Evolutionary conservation across 2,329 filamentous ascomycete genomes (phyloP).

Genomic region (Aspergillus glaucus): DNA sequence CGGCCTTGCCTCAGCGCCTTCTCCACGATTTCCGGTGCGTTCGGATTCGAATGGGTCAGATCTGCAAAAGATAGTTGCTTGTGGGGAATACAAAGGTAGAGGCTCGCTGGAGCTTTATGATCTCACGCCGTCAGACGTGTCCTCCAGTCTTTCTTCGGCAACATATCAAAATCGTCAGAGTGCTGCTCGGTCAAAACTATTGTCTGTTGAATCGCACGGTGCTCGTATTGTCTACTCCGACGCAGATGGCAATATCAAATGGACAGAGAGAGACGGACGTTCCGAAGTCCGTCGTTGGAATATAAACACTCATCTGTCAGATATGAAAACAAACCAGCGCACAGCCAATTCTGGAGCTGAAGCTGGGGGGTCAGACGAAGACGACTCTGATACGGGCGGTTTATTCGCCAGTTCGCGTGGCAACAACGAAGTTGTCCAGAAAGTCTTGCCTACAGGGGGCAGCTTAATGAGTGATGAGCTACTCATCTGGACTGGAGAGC

Average conservation of each 20-base stretch:
- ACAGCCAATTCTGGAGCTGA: conserved; percentile 3
- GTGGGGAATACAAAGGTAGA: conserved; percentile 86
- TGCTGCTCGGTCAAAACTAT: conserved; percentile 69
- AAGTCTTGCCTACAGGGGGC: conserved; percentile 60
- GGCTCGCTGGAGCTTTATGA: conserved; percentile 81
- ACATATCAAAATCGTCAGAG: conserved; percentile 73
- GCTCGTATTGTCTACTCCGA: conserved; percentile 77
- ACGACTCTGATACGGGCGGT: conserved; percentile 45
- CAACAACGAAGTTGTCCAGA: conserved; percentile 67
- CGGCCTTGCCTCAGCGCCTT: conserved; percentile 60
- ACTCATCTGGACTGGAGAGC: conserved; percentile 82
- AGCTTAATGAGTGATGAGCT: conserved; percentile 57
- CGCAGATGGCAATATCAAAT: conserved; percentile 75
- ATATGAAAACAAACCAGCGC: not conserved
- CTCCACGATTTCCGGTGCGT: conserved; percentile 46
- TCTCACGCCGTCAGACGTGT: conserved; percentile 23
- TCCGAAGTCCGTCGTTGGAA: conserved; percentile 51
- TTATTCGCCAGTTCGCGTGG: conserved; percentile 49
- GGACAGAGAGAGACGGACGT: conserved; percentile 78
- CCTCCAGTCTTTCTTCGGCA: conserved; percentile 22
- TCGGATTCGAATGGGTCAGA: conserved; percentile 40
- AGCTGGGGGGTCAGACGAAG: conserved; percentile 12
- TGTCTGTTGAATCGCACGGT: conserved; percentile 76
- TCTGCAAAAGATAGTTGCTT: conserved; percentile 66
- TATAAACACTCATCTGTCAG: conserved; percentile 43